A percentile compares a stretch with the other conserved stretches of the same genome.
Conservation (phyloP, 1,139 yeast genomes). For the Scheffersomyces parashehatae region DNA sequence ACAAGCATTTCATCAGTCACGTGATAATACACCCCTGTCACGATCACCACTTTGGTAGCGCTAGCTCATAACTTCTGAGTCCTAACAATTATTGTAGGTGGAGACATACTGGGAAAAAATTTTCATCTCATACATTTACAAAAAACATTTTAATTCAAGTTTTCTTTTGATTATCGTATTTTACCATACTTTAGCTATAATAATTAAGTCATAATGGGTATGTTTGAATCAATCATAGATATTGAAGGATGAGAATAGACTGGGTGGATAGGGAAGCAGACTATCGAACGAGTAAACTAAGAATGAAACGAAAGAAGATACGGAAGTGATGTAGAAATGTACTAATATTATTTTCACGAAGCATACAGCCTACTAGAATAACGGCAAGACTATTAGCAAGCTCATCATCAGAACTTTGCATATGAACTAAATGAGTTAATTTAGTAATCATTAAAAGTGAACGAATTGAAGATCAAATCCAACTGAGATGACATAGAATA, state of each 20-base stretch:
- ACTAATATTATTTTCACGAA: too few species aligned
- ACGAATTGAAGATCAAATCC: not conserved
- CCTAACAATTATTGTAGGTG: not conserved
- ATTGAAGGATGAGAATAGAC: too few species aligned
- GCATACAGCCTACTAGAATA: too few species aligned
- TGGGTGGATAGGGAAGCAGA: too few species aligned
- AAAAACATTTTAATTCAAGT: slow-evolving; percentile 8
- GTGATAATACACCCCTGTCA: not conserved
- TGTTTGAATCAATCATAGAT: slow-evolving; percentile 13
- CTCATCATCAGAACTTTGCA: too few species aligned
- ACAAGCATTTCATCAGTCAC: too few species aligned
- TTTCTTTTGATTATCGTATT: slow-evolving; percentile 10
- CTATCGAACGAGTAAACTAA: too few species aligned
- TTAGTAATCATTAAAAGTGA: too few species aligned
- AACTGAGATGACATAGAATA: not conserved
- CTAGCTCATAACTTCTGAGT: not conserved
- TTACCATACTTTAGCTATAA: slow-evolving; percentile 17
- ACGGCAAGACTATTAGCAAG: too few species aligned
- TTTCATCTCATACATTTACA: slow-evolving; percentile 6
- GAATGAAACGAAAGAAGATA: too few species aligned
- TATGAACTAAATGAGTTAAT: too few species aligned
- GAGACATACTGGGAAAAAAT: slow-evolving; percentile 10
- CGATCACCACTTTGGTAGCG: not conserved
- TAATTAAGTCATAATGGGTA: slow-evolving; percentile 37
- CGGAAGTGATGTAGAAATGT: too few species aligned